Percentiles rank a stretch among this genome's conserved stretches.
These are phyloP conservation scores for Mercurialis annua DNA, from an alignment of 345 rosid species.

Conservation along the genomic window DNA sequence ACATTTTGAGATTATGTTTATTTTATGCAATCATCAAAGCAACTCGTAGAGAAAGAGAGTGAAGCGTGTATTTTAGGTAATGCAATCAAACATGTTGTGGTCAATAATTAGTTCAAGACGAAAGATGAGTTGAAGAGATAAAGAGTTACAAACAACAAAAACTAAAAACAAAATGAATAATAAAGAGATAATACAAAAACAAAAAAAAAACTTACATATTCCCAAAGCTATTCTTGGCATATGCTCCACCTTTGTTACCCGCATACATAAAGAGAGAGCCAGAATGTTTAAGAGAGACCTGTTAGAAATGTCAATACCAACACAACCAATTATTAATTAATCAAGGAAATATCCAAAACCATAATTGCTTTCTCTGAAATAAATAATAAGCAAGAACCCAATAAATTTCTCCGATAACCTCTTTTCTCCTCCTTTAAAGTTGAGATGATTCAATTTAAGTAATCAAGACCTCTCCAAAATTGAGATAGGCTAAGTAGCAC, in stretches of 20 bases:
- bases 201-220: constrained; percentile 57
- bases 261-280: constrained; percentile 99
- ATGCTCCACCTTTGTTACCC: constrained; percentile 86
- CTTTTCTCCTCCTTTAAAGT: too few species aligned
- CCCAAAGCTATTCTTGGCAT: constrained; percentile 98
- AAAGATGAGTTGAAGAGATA: neutral
- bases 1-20: constrained; percentile 12
- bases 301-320: constrained; percentile 26
- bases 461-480: too few species aligned
- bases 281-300: constrained; percentile 96
- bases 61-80: neutral
- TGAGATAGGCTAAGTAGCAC: too few species aligned
- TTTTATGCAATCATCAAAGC: neutral
- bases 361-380: neutral
- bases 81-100: neutral
- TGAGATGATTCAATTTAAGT: too few species aligned
- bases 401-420: too few species aligned
- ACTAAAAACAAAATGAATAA: neutral
- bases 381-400: too few species aligned
- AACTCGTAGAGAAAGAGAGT: neutral
- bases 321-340: constrained; percentile 6
- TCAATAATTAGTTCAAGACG: neutral
- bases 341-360: constrained; percentile 3
- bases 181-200: neutral
- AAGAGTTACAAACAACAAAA: neutral